phyloP scores from a whole-genome alignment of 768 basidiomycete genomes.

The Chalciporus sphaerocephalus region DNA sequence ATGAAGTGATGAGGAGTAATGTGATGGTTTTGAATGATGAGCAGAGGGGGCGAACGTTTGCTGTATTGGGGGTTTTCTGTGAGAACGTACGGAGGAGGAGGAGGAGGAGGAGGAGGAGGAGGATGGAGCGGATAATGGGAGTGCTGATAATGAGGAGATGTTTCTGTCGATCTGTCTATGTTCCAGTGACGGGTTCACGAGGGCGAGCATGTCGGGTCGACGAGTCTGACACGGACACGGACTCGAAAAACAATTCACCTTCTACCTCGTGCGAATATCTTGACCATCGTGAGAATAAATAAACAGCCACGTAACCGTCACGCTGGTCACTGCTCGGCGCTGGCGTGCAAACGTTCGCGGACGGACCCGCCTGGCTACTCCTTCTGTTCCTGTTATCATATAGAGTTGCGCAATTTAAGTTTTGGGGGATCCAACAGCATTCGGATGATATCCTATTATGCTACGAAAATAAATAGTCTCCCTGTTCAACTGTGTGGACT shows the following conservation, averaged over 20 bases:
- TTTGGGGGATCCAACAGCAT: background rate
- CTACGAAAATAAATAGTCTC: background rate
- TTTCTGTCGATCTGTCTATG: slow-evolving; percentile 29
- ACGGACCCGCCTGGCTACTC: too few relatives aligned
- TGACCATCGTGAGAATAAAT: slow-evolving; percentile 14
- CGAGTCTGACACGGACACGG: slow-evolving; percentile 3
- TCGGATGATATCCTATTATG: background rate
- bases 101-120: slow-evolving; percentile 4
- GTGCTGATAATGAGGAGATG: slow-evolving; percentile 11
- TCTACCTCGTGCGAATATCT: slow-evolving; percentile 23
- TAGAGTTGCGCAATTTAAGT: background rate
- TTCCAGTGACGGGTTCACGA: slow-evolving; percentile 41
- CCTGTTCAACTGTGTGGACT: too few relatives aligned
- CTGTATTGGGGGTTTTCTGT: slow-evolving; percentile 27
- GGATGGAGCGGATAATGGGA: slow-evolving; percentile 7
- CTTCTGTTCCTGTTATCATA: too few relatives aligned
- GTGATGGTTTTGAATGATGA: slow-evolving; percentile 22
- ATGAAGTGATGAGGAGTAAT: slow-evolving; percentile 16
- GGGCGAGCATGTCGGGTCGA: slow-evolving; percentile 43
- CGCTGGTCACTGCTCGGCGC: too few relatives aligned
- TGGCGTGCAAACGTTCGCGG: too few relatives aligned
- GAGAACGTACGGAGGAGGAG: slow-evolving; percentile 25
- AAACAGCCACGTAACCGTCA: too few relatives aligned
- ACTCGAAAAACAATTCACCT: slow-evolving; percentile 6
- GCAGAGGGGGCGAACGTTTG: slow-evolving; percentile 26